phyloP scores from a whole-genome alignment of 306 rosid genomes.

The Betula pendula region DNA sequence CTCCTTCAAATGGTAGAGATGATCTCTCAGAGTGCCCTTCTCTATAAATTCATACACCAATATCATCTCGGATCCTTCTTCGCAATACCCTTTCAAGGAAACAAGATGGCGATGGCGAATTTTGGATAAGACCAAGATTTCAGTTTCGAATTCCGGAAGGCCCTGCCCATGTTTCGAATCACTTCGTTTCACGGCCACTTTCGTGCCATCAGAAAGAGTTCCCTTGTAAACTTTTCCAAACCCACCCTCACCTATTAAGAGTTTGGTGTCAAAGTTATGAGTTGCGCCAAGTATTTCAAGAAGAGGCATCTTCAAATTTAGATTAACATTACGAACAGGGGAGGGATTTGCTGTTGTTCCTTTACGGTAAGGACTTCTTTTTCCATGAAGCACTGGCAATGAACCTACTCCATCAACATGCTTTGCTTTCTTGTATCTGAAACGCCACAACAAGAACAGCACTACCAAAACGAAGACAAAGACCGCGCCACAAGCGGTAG shows the following conservation, averaged over 20 bases:
- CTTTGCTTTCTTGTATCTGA: constrained; percentile 27
- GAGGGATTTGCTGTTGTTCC: constrained; percentile 33
- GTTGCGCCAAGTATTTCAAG: constrained; percentile 46
- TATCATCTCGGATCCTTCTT: constrained; percentile 54
- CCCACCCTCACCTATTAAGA: constrained; percentile 54
- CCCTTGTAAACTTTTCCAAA: constrained; percentile 57
- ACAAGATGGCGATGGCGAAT: constrained; percentile 59
- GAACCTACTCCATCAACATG: constrained; percentile 10
- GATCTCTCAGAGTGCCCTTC: constrained; percentile 49
- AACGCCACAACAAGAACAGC: constrained; percentile 21
- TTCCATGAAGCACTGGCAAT: constrained; percentile 9
- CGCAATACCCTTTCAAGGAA: constrained; percentile 53
- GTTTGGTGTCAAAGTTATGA: constrained; percentile 29
- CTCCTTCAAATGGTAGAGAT: constrained; percentile 29
- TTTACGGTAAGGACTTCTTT: constrained; percentile 40
- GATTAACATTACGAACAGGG: constrained; percentile 34
- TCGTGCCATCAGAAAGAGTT: constrained; percentile 37
- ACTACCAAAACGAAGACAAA: constrained; percentile 17
- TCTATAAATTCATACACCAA: constrained; percentile 57
- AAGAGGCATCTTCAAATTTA: constrained; percentile 41
- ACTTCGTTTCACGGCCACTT: constrained; percentile 54
- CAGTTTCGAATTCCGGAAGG: constrained; percentile 46
- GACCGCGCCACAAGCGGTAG: constrained; percentile 32
- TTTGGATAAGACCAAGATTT: constrained; percentile 55
- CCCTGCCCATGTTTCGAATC: constrained; percentile 57